Evolutionary conservation across 2,329 filamentous ascomycete genomes (phyloP).

Genomic region (Fusarium torulosum): DNA sequence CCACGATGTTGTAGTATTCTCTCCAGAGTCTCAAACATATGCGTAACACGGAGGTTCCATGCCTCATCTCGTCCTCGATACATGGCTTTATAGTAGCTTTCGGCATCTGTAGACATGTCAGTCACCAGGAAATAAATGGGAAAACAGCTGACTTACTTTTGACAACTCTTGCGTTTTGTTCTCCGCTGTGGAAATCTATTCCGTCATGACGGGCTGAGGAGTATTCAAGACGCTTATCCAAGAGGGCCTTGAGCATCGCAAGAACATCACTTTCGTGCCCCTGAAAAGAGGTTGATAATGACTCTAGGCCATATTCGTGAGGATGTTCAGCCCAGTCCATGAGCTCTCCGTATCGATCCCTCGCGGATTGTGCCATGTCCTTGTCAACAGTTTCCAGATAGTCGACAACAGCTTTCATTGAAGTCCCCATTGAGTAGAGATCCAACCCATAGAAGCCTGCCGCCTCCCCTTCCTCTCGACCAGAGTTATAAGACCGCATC

Average conservation of each 20-base stretch:
- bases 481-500: conserved; percentile 27
- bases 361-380: conserved; percentile 32
- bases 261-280: conserved; percentile 27
- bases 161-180: conserved; percentile 34
- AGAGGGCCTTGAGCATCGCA: conserved; percentile 22
- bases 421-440: conserved; percentile 32
- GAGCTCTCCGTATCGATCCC: conserved; percentile 17
- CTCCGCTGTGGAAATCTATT: conserved; percentile 27
- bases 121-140: neutral
- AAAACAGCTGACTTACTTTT: neutral
- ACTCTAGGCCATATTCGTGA: conserved; percentile 34
- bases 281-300: conserved; percentile 24
- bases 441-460: conserved; percentile 28
- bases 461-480: conserved; percentile 5
- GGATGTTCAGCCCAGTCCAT: conserved; percentile 31
- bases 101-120: conserved; percentile 15
- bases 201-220: conserved; percentile 13
- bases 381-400: conserved; percentile 34
- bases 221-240: conserved; percentile 23
- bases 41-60: conserved; percentile 32
- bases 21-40: conserved; percentile 32
- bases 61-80: conserved; percentile 31
- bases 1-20: too few relatives aligned
- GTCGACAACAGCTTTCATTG: conserved; percentile 30
- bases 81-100: conserved; percentile 35